Evolutionary conservation across 2,329 filamentous ascomycete species (phyloP).

Genomic region (Zymoseptoria brevis): DNA sequence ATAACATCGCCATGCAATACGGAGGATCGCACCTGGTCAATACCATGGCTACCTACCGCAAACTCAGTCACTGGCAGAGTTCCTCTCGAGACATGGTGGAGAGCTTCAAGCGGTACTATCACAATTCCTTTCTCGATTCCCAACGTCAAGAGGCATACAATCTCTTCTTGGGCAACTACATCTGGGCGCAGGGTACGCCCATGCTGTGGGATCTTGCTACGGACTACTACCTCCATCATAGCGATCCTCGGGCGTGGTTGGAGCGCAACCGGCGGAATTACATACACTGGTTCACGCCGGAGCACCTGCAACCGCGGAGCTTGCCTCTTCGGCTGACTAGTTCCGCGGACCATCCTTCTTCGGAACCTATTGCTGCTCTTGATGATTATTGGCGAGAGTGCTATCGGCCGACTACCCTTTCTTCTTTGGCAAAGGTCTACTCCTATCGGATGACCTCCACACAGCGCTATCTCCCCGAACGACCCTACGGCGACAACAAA

Average conservation of each 20-base stretch:
- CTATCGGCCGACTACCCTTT: slow-evolving; percentile 79
- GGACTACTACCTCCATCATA: slow-evolving; percentile 93
- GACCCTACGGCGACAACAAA: slow-evolving; percentile 57
- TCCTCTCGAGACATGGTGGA: slow-evolving; percentile 98
- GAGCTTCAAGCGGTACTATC: slow-evolving; percentile 97
- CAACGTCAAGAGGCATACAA: slow-evolving; percentile 98
- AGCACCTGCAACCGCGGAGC: slow-evolving; percentile 56
- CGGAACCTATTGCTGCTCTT: slow-evolving; percentile 48
- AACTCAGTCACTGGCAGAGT: slow-evolving; percentile 98
- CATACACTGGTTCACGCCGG: slow-evolving; percentile 79
- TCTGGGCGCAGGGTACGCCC: slow-evolving; percentile 75
- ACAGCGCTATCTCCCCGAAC: slow-evolving; percentile 71
- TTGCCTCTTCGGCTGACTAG: slow-evolving; percentile 41
- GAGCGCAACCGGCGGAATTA: slow-evolving; percentile 59
- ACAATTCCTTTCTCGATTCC: slow-evolving; percentile 96
- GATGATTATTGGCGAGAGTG: slow-evolving; percentile 98
- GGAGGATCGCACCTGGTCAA: slow-evolving; percentile 96
- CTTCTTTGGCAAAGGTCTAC: slow-evolving; percentile 87
- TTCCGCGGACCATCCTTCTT: slow-evolving; percentile 1
- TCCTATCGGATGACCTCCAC: slow-evolving; percentile 87
- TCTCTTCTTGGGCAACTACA: slow-evolving; percentile 91
- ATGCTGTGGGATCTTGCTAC: slow-evolving; percentile 95
- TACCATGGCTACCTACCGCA: slow-evolving; percentile 98
- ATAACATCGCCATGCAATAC: slow-evolving; percentile 96
- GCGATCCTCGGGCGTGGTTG: slow-evolving; percentile 67